Base-by-base conservation (phyloP, 1,139 yeast species). In the Lodderomyces pseudojiufengensis region DNA sequence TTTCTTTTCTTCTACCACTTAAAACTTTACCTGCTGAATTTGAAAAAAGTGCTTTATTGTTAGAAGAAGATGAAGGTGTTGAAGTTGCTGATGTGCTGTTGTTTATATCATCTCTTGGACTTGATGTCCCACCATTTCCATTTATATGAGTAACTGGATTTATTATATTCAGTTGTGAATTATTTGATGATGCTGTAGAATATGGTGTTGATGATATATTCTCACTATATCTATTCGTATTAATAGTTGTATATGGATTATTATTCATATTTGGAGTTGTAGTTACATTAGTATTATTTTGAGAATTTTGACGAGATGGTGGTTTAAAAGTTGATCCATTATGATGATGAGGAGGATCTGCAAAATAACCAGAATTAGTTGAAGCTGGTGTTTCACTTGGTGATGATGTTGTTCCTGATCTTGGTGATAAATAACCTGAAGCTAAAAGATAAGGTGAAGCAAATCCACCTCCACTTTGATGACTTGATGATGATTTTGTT, bases 361-460 rank as follows among this genome's bases (percentile, higher is more conserved):
- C 39, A 30, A 42, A 39, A 31, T 39, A 38, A 3, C 37, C 41
- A 4, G 40, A 20, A 26, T 31, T 32, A 5, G 33, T 29, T 15
- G 32, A 24, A 24, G 33, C 35, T 15, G 62, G 57, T 1, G 61
- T 54, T 3, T 48, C 49, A 2, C 50, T 40, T 15, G 55, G 51
- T 6, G 65, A 53, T 12, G 59, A 48, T 12, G 41, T 41, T 11
- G 44, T 45, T 33, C 56, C 63, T 47, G 57, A 65, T 43, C 65
- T 70, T 3, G 80, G 78, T 4, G 82, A 71, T 29, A 70, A 54
- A 32, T 73, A 43, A 0, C 82, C 83, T 0, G 81, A 68, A 0
- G 84, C 81, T 39, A 78, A 55, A 33, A 78, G 59, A 44, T 76
- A 79, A 2, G 85, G 84, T 1, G 84, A 76, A 0, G 78, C 71